These are phyloP conservation scores for Boletus sensibilis DNA, from an alignment of 768 basidiomycete genomes.

Conservation along the genomic window DNA sequence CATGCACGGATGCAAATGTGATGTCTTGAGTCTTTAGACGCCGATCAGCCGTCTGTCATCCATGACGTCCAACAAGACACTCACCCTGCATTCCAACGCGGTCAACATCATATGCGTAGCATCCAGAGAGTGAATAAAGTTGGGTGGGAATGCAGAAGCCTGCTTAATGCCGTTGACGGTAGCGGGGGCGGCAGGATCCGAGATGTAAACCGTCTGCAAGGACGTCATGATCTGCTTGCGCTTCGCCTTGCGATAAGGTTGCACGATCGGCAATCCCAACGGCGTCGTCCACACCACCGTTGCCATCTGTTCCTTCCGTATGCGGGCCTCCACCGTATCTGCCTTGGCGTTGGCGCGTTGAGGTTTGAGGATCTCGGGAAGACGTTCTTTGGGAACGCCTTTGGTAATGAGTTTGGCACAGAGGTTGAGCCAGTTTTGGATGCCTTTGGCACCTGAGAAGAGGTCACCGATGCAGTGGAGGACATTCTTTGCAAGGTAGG, in stretches of 20 bases:
- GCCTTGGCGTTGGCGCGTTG: constrained; percentile 11
- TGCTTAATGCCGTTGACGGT: constrained; percentile 87
- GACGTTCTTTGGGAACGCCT: constrained; percentile 73
- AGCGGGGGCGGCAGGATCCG: constrained; percentile 75
- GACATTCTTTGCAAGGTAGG: constrained; percentile 79
- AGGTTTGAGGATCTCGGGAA: constrained; percentile 42
- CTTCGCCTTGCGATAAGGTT: constrained; percentile 86
- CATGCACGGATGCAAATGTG: constrained; percentile 94
- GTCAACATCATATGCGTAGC: constrained; percentile 99
- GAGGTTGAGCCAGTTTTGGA: constrained; percentile 87
- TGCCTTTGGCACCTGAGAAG: constrained; percentile 88
- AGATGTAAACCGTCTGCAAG: constrained; percentile 85
- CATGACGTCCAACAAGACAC: constrained; percentile 21
- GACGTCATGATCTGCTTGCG: constrained; percentile 83
- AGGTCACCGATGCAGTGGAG: constrained; percentile 85
- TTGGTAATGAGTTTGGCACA: constrained; percentile 84
- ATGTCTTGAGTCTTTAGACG: constrained; percentile 58
- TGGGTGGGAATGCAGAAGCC: constrained; percentile 96
- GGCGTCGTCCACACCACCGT: constrained; percentile 96
- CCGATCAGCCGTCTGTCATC: constrained; percentile 4
- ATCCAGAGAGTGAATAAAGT: constrained; percentile 96
- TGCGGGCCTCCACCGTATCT: constrained; percentile 34
- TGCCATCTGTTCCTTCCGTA: constrained; percentile 91
- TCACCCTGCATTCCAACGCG: constrained; percentile 81
- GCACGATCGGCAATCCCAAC: constrained; percentile 92